These are phyloP conservation scores for Drechslerella stenobrocha DNA, from an alignment of 2,329 filamentous ascomycete species.

Conservation along the genomic window DNA sequence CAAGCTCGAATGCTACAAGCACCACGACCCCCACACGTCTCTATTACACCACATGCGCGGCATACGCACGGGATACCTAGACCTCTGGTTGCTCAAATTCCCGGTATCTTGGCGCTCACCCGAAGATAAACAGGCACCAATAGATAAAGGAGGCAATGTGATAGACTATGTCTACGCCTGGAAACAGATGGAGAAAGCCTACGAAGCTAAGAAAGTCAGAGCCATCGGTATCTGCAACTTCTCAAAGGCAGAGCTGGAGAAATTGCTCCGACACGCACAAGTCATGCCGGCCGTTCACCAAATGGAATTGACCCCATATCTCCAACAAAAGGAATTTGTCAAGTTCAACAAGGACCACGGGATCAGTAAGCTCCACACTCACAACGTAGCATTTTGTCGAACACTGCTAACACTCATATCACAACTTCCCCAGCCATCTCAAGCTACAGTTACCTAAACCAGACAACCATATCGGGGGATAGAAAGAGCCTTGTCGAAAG, in stretches of 20 bases:
- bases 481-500: too few relatives aligned
- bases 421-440: too few relatives aligned
- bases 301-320: slow-evolving; percentile 39
- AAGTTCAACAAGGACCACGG: slow-evolving; percentile 23
- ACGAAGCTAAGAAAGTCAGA: slow-evolving; percentile 35
- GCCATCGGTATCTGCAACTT: slow-evolving; percentile 28
- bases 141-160: slow-evolving; percentile 11
- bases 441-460: too few relatives aligned
- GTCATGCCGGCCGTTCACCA: slow-evolving; percentile 29
- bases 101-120: slow-evolving; percentile 19
- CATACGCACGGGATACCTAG: slow-evolving; percentile 30
- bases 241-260: slow-evolving; percentile 31
- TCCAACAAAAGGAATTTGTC: slow-evolving; percentile 35
- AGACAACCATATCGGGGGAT: too few relatives aligned
- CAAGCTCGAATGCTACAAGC: slow-evolving; percentile 32
- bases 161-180: slow-evolving; percentile 37
- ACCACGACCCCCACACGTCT: slow-evolving; percentile 24
- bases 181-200: slow-evolving; percentile 39
- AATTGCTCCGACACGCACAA: slow-evolving; percentile 16
- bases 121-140: background rate
- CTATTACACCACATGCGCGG: slow-evolving; percentile 21
- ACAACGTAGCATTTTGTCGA: background rate
- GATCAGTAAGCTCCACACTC: slow-evolving; percentile 13
- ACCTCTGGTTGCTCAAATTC: slow-evolving; percentile 35
- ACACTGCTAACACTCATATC: background rate